Evolutionary conservation across 1,284 basidiomycete genomes (phyloP).

Genomic region (Mycena sp.): DNA sequence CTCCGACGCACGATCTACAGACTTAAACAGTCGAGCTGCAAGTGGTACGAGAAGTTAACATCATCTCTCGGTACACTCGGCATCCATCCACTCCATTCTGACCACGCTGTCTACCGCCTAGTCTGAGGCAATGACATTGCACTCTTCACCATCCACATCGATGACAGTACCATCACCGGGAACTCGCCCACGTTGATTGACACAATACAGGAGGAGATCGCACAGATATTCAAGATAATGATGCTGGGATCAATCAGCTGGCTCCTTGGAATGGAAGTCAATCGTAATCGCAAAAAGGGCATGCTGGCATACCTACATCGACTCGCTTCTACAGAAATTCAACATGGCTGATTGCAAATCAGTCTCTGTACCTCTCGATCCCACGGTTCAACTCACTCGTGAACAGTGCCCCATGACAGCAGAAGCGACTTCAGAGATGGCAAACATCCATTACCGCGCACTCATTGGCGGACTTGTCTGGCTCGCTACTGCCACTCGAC

Average conservation of each 20-base stretch:
- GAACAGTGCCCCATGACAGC: slow-evolving; percentile 11
- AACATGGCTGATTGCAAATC: slow-evolving; percentile 24
- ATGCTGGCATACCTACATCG: slow-evolving; percentile 31
- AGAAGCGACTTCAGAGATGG: slow-evolving; percentile 20
- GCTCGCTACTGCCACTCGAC: slow-evolving; percentile 32
- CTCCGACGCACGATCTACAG: slow-evolving; percentile 13
- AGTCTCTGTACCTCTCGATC: slow-evolving; percentile 34
- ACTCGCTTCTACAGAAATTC: slow-evolving; percentile 30
- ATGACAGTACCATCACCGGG: slow-evolving; percentile 31
- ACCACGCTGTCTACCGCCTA: slow-evolving; percentile 13
- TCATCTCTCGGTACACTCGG: background rate
- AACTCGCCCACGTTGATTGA: slow-evolving; percentile 1
- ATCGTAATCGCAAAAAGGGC: background rate
- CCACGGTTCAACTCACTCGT: slow-evolving; percentile 22
- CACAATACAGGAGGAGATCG: slow-evolving; percentile 11
- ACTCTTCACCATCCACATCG: slow-evolving; percentile 25
- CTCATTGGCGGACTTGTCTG: slow-evolving; percentile 38
- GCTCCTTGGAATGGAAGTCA: slow-evolving; percentile 29
- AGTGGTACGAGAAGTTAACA: slow-evolving; percentile 16
- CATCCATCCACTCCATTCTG: background rate
- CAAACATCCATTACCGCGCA: slow-evolving; percentile 34
- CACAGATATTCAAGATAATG: slow-evolving; percentile 1
- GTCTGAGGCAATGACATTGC: background rate
- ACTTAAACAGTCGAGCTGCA: slow-evolving; percentile 11
- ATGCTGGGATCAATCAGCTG: slow-evolving; percentile 14